Evolutionary conservation across 495 filamentous ascomycete species (phyloP), one percentile per base, ranked within the genome.

Genomic region (Aspergillus baeticus): DNA sequence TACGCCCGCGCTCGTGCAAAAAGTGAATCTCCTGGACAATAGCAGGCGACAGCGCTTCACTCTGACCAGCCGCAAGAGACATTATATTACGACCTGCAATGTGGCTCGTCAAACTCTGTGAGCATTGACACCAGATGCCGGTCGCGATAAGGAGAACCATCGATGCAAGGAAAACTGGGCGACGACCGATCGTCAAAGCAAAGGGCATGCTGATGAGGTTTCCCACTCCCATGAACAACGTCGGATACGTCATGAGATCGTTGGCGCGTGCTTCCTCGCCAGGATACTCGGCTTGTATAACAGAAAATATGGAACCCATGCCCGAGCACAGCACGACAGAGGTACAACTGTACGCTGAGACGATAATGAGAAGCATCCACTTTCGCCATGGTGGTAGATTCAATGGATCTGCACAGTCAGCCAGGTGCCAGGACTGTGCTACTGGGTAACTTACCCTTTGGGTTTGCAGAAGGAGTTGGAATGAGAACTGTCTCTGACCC

Each of bases 181-280:
- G 49, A 2, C 65, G 60, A 11, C 65, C 65, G 6, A 54, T 38
- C 6, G 60, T 57, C 38, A 56, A 54, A 0, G 65, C 65, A 43
- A 54, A 57, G 2, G 65, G 65, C 58, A 68, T 65, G 17, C 60
- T 21, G n/a, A 68, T 62, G 0, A 68, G 31, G 41, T 68, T 68
- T 2, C 63, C 65, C 14, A 68, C 36, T 5, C 65, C 65, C 65
- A 68, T 68, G 58, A 68, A 68, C 21, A 68, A 39, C 0, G 65
- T 68, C 21, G 65, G 65, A 33, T 68, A 65, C 0, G 63, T 65
- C 48, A 65, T 23, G 13, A 68, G 60, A 38, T 68, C 65, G 34
- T 57, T 61, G 2, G 56, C 56, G 5, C 56, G 59, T 1, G 52
- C n/a, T 38, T 65, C 53, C 29, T 68, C 33, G 3, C 59, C 61